These are phyloP conservation scores for Amaranthus palmeri DNA, from an alignment of 148 eudicot species.

Conservation along the genomic window DNA sequence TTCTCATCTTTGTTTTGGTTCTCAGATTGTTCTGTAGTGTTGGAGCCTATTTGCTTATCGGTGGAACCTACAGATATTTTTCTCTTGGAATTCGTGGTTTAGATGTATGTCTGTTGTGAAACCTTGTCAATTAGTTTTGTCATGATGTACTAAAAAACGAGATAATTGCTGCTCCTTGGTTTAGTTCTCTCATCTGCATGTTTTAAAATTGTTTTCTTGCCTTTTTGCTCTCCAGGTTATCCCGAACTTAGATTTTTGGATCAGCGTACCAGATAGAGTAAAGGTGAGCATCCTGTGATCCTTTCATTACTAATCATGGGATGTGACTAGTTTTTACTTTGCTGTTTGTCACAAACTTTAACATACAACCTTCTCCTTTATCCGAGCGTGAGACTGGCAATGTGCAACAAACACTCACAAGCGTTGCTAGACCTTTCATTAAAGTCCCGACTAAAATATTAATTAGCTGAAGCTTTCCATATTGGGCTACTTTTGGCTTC, in stretches of 20 bases:
- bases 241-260: constrained; percentile 90
- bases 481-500: constrained; percentile 1
- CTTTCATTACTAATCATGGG: neutral
- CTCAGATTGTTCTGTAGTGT: constrained; percentile 60
- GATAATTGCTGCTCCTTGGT: constrained; percentile 4
- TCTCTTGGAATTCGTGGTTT: constrained; percentile 68
- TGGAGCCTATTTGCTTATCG: constrained; percentile 65
- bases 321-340: neutral
- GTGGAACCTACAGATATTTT: constrained; percentile 66
- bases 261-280: constrained; percentile 64
- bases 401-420: too few species aligned
- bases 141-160: constrained; percentile 3
- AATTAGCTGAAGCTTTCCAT: neutral
- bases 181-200: neutral
- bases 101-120: constrained; percentile 46
- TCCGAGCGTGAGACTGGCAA: too few species aligned
- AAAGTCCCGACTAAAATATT: neutral
- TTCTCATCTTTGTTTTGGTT: constrained; percentile 11
- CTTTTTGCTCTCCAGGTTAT: constrained; percentile 41
- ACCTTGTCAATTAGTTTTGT: neutral
- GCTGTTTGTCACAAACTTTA: neutral
- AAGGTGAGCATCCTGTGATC: constrained; percentile 49
- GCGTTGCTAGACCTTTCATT: too few species aligned
- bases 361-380: too few species aligned
- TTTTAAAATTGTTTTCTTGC: neutral